These are phyloP conservation scores for Phoma herbarum DNA, from an alignment of 2,329 filamentous ascomycete genomes.

Conservation along the genomic window DNA sequence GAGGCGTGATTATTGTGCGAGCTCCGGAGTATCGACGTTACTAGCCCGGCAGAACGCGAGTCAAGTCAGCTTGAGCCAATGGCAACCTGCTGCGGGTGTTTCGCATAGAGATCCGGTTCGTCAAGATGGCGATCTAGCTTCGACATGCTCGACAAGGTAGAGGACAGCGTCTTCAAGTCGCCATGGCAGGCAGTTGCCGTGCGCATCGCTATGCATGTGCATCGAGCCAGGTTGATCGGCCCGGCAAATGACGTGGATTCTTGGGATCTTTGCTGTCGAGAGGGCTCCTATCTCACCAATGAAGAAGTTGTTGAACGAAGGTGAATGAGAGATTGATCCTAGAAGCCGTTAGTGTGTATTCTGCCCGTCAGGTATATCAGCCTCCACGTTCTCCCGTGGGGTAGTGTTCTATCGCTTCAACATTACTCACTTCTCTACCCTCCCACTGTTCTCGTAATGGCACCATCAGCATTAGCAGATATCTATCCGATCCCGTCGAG, in stretches of 20 bases:
- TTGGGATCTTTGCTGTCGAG: constrained; percentile 41
- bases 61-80: constrained; percentile 31
- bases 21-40: constrained; percentile 35
- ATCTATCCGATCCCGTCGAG: constrained; percentile 51
- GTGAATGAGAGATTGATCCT: constrained; percentile 37
- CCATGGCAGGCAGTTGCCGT: constrained; percentile 40
- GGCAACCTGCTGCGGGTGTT: constrained; percentile 23
- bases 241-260: constrained; percentile 51
- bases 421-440: constrained; percentile 30
- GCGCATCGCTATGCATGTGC: constrained; percentile 48
- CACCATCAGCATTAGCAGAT: constrained; percentile 52
- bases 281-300: constrained; percentile 50
- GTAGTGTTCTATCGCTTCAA: constrained; percentile 40
- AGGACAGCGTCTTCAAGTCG: constrained; percentile 47
- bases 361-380: constrained; percentile 49
- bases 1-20: constrained; percentile 31
- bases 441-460: constrained; percentile 48
- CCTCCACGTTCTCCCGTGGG: constrained; percentile 51
- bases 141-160: constrained; percentile 46
- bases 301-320: constrained; percentile 39
- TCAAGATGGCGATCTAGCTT: constrained; percentile 47
- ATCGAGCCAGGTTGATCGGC: constrained; percentile 48
- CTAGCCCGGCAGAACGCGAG: constrained; percentile 46
- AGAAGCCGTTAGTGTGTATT: constrained; percentile 39
- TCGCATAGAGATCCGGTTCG: constrained; percentile 26